These are phyloP conservation scores for Colletotrichum tofieldiae DNA, from an alignment of 2,329 filamentous ascomycete genomes.

Conservation along the genomic window DNA sequence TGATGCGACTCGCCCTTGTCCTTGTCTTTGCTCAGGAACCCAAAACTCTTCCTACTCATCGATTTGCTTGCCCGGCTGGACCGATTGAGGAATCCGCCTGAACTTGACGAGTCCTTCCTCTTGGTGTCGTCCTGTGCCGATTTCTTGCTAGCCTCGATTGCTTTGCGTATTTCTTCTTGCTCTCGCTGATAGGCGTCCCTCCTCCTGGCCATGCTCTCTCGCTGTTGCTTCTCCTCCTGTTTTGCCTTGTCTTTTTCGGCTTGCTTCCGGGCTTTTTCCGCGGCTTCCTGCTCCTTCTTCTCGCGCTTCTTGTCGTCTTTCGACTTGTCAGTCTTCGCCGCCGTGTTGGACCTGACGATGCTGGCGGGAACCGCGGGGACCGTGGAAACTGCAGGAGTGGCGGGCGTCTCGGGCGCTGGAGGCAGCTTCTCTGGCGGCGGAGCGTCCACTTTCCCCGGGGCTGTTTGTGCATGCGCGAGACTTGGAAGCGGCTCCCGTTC, in stretches of 20 bases:
- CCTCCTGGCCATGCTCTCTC: constrained; percentile 53
- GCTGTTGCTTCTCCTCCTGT: constrained; percentile 60
- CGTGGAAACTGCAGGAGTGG: constrained; percentile 49
- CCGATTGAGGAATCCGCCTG: constrained; percentile 71
- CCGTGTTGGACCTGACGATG: constrained; percentile 44
- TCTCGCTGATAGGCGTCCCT: constrained; percentile 66
- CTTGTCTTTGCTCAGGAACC: constrained; percentile 73
- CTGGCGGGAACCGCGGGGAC: constrained; percentile 49
- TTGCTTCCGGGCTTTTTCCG: constrained; percentile 64
- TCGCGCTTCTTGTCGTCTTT: constrained; percentile 77
- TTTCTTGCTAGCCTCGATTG: constrained; percentile 77
- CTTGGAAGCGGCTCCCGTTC: constrained; percentile 69
- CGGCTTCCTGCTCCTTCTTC: constrained; percentile 77
- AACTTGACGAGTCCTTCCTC: constrained; percentile 60
- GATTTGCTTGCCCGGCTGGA: constrained; percentile 83
- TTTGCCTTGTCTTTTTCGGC: constrained; percentile 64
- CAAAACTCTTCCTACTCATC: constrained; percentile 82
- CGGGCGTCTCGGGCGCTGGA: constrained; percentile 53
- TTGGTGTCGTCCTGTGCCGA: constrained; percentile 65
- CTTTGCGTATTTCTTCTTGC: constrained; percentile 74
- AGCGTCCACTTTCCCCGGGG: constrained; percentile 60
- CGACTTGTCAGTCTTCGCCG: constrained; percentile 53
- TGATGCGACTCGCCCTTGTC: constrained; percentile 48
- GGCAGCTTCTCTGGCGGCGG: constrained; percentile 45
- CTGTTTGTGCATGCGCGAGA: constrained; percentile 78